Base-by-base conservation (phyloP, 2,329 filamentous ascomycete genomes). In the Aspergillus pseudoterreus region DNA sequence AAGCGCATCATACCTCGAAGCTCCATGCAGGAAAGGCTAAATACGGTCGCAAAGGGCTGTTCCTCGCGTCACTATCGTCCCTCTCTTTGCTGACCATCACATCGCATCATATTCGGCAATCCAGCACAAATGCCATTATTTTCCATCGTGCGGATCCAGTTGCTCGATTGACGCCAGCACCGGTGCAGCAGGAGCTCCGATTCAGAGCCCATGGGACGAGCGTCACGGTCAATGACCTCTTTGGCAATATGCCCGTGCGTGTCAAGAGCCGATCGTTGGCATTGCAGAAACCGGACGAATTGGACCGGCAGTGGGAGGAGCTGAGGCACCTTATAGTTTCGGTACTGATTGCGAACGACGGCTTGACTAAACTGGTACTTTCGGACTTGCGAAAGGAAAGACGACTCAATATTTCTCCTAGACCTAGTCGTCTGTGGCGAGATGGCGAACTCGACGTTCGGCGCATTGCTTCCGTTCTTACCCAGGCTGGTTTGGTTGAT, bases 191-290 rank as follows among this genome's bases (percentile, higher is more conserved):
- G 43, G 75, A 78, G 44, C 62, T 89, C 6, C 61, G 77, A 8
- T 73, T 71, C 33, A 80, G 78, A 50, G 68, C 75, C 17, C 83
- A 89, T 72, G 92, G 92, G 4, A 96, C 92, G 0, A 81, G 83
- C 24, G 84, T 92, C 2, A 80, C 79, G 0, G 86, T 95, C 5
- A 82, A 85, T 50, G 86, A 96, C 66, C 75, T 96, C 1, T 97
- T 96, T 70, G 91, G 92, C 0, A 87, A 85, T 52, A 89, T 96
- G 82, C 91, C 92, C 0, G 92, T 96, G 11, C 84, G 92, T 12
- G 86, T 95, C 22, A 95, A 94, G 66, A 88, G 91, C 60, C 82
- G 91, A 56, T 82, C 82, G 0, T 59, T 83, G 3, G 71, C 75
- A 57, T 67, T 77, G 36, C 74, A 82, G 61, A 78, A 76, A 58